These are phyloP conservation scores for Batkoa obscura DNA, from an alignment of 371 early-diverging fungal genomes.

Conservation along the genomic window DNA sequence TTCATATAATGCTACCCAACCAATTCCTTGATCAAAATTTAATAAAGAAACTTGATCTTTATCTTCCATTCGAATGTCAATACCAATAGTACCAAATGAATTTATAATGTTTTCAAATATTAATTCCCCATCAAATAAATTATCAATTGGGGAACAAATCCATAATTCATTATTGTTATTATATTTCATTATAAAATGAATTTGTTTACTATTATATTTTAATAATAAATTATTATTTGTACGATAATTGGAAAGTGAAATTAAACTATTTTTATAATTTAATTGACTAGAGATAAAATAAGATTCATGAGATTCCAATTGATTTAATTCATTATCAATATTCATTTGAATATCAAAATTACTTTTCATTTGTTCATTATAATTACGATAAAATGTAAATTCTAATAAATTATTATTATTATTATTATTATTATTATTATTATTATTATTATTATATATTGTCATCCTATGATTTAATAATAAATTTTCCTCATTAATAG, in stretches of 20 bases:
- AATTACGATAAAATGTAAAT: slow-evolving; percentile 53
- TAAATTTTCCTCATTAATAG: no score
- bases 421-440: no score
- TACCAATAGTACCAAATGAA: not conserved
- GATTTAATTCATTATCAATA: not conserved
- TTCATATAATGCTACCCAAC: not conserved
- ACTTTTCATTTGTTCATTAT: slow-evolving; percentile 21
- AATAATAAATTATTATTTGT: slow-evolving; percentile 28
- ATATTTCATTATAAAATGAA: slow-evolving; percentile 11
- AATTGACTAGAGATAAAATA: slow-evolving; percentile 23
- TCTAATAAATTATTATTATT: no score
- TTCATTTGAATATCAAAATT: slow-evolving; percentile 24
- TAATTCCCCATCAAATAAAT: not conserved
- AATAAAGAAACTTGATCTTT: not conserved
- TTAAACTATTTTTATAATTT: slow-evolving; percentile 41
- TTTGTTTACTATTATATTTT: slow-evolving; percentile 40
- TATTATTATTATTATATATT: no score
- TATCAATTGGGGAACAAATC: not conserved
- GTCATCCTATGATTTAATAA: no score
- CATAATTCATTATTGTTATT: not conserved
- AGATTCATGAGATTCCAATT: slow-evolving; percentile 6
- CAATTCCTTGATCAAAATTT: not conserved
- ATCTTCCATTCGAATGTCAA: not conserved
- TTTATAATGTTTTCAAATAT: not conserved
- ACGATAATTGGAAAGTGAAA: slow-evolving; percentile 42